phyloP scores from a whole-genome alignment of 345 rosid genomes.

The Eucalyptus camaldulensis region DNA sequence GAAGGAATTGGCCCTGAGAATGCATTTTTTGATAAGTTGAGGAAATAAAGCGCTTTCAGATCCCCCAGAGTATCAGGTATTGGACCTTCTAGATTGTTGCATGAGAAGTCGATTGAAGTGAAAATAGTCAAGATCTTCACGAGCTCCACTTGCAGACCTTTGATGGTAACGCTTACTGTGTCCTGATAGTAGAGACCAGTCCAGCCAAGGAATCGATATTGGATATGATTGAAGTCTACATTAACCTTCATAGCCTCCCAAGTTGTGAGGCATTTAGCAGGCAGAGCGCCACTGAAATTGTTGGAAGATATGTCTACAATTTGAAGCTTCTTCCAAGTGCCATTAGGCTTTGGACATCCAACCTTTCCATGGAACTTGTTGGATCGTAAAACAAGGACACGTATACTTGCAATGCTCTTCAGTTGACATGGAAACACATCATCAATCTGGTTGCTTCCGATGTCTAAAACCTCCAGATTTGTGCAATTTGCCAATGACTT shows the following conservation, averaged over 20 bases:
- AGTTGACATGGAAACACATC: slow-evolving; percentile 20
- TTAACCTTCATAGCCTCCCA: neutral
- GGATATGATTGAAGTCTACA: neutral
- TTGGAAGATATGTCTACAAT: slow-evolving; percentile 34
- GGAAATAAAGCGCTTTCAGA: neutral
- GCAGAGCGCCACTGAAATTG: neutral
- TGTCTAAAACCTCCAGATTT: neutral
- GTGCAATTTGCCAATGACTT: too few species aligned
- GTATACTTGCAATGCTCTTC: slow-evolving; percentile 7
- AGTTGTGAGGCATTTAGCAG: neutral
- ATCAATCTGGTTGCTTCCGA: slow-evolving; percentile 14
- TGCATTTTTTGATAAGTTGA: slow-evolving; percentile 1
- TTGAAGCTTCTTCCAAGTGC: slow-evolving; percentile 19
- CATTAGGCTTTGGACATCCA: neutral
- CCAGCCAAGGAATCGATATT: neutral
- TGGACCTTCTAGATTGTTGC: neutral
- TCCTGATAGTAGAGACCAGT: neutral
- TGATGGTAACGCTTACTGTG: slow-evolving; percentile 19
- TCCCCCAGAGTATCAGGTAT: slow-evolving; percentile 7
- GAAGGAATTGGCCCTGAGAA: neutral
- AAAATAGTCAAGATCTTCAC: neutral
- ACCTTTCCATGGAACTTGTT: slow-evolving; percentile 13
- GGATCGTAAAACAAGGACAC: slow-evolving; percentile 14
- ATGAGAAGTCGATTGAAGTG: neutral
- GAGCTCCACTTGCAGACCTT: slow-evolving; percentile 24